Evolutionary conservation across 305 asterid species (phyloP).

Genomic region (Rubia tinctorum): DNA sequence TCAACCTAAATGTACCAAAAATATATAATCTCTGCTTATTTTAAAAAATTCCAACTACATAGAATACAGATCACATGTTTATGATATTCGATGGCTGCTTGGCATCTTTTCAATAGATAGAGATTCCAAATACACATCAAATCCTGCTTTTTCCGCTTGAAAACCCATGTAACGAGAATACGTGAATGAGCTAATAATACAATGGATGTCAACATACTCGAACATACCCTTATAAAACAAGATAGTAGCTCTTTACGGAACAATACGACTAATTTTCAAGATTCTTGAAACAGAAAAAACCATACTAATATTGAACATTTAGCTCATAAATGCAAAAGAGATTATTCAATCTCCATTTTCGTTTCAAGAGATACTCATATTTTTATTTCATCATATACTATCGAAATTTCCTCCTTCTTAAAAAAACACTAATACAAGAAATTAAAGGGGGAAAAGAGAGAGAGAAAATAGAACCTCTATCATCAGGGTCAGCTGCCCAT

Average conservation of each 20-base stretch:
- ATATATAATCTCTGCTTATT: not conserved
- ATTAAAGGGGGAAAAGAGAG: not conserved
- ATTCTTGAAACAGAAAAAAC: not conserved
- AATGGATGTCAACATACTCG: not conserved
- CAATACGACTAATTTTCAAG: not conserved
- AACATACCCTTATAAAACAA: not conserved
- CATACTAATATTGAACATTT: not conserved
- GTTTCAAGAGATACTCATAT: not conserved
- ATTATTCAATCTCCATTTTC: not conserved
- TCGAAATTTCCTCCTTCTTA: not conserved
- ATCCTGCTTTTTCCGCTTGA: not conserved
- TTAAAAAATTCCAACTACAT: not conserved
- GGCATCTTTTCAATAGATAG: not conserved
- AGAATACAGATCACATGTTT: not conserved
- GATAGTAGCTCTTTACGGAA: not conserved
- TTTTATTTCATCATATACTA: not conserved
- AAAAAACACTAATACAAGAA: not conserved
- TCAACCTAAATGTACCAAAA: not conserved
- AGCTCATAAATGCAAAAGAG: not conserved
- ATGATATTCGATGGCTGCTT: not conserved
- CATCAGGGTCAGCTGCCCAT: constrained; percentile 25
- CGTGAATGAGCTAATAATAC: not conserved
- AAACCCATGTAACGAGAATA: not conserved
- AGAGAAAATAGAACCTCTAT: constrained; percentile 8
- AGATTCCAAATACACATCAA: not conserved